These are phyloP conservation scores for Avicennia marina DNA, from an alignment of 257 asterid species.

Conservation along the genomic window DNA sequence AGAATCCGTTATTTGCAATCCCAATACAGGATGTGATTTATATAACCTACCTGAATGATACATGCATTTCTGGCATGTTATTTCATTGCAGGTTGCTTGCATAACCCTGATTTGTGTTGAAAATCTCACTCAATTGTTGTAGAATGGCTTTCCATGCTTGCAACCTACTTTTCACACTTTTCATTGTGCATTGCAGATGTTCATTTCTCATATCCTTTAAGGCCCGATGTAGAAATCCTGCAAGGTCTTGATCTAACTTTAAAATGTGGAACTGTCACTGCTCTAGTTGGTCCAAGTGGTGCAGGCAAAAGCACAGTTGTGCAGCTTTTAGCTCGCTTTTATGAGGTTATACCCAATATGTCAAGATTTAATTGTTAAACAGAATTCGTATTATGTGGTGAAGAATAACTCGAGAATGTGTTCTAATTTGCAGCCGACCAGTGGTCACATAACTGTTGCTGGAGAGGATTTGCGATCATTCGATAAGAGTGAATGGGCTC, in stretches of 20 bases:
- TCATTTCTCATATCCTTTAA: slow-evolving; percentile 82
- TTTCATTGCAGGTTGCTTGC: too few relatives aligned
- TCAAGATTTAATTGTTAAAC: not conserved
- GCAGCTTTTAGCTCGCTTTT: slow-evolving; percentile 91
- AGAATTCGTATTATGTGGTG: not conserved
- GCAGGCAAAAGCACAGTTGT: slow-evolving; percentile 97
- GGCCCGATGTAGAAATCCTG: slow-evolving; percentile 88
- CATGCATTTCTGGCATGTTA: too few relatives aligned
- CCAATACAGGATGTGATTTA: too few relatives aligned
- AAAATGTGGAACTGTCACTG: slow-evolving; percentile 82
- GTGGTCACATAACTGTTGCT: slow-evolving; percentile 86
- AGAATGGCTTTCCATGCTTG: too few relatives aligned
- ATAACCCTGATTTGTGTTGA: too few relatives aligned
- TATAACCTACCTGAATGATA: too few relatives aligned
- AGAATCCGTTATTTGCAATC: too few relatives aligned
- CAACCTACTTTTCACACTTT: not conserved
- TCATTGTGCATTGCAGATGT: slow-evolving; percentile 52
- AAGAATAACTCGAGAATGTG: slow-evolving; percentile 2
- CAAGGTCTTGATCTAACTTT: slow-evolving; percentile 72
- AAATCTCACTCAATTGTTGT: too few relatives aligned
- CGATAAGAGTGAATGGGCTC: slow-evolving; percentile 96
- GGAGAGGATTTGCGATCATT: slow-evolving; percentile 95
- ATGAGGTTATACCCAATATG: slow-evolving; percentile 52
- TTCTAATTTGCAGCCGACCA: slow-evolving; percentile 67
- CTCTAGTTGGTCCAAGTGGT: slow-evolving; percentile 96